Percentiles rank a stretch among this genome's conserved stretches.
Conservation (phyloP, 225 moss, liverwort and hornwort genomes). For the Rhytidiadelphus loreus region DNA sequence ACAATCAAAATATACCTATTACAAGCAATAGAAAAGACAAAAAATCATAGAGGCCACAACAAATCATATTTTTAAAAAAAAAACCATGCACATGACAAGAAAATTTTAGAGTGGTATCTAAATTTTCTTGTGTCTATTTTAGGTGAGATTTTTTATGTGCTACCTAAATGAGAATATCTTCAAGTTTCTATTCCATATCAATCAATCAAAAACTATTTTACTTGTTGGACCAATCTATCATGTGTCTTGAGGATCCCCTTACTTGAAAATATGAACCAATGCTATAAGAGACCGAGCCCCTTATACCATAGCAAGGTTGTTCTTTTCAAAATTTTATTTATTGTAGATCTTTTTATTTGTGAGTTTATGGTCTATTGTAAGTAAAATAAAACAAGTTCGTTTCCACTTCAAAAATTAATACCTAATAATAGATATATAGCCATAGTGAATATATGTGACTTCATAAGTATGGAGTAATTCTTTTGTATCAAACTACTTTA, state of each 20-base stretch:
- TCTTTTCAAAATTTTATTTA: background rate
- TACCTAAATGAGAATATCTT: background rate
- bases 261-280: background rate
- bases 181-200: background rate
- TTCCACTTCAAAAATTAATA: background rate
- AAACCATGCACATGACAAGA: background rate
- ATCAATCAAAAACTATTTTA: background rate
- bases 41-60: background rate
- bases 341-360: background rate
- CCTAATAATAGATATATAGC: background rate
- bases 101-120: background rate
- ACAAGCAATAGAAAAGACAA: background rate
- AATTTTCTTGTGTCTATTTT: background rate
- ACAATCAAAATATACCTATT: background rate
- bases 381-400: background rate
- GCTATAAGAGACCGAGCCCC: accelerated
- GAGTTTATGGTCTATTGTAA: background rate
- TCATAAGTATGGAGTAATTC: too few relatives aligned
- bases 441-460: accelerated
- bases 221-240: accelerated
- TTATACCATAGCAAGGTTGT: accelerated
- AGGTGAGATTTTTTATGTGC: too few relatives aligned
- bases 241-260: background rate
- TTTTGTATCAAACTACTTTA: background rate
- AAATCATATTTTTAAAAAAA: background rate